These are phyloP conservation scores for Sonneratia caseolaris DNA, from an alignment of 345 rosid genomes.

Conservation along the genomic window DNA sequence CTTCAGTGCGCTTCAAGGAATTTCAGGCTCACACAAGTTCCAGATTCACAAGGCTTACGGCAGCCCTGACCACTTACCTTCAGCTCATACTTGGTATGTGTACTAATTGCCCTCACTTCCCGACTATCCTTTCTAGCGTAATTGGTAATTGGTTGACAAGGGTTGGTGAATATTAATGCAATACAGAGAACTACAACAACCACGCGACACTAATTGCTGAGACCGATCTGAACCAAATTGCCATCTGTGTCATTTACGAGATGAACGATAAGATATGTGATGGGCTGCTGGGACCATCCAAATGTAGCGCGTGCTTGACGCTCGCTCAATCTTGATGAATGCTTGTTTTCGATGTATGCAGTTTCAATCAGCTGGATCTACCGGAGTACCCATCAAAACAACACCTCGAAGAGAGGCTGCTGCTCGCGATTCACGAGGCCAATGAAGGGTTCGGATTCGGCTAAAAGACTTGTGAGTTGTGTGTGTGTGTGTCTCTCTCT, in stretches of 20 bases:
- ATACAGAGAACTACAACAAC: too few species aligned
- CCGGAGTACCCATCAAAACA: conserved; percentile 94
- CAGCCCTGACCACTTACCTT: conserved; percentile 80
- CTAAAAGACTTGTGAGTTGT: conserved; percentile 16
- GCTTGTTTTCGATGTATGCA: conserved; percentile 20
- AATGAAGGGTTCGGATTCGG: conserved; percentile 96
- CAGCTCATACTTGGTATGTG: conserved; percentile 89
- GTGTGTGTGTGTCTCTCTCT: too few species aligned
- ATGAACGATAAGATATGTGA: too few species aligned
- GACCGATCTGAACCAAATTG: too few species aligned
- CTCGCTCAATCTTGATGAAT: background rate
- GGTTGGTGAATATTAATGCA: too few species aligned
- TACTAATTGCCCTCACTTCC: too few species aligned
- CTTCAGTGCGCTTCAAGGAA: conserved; percentile 91
- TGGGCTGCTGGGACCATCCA: too few species aligned
- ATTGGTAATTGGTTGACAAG: too few species aligned
- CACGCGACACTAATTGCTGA: too few species aligned
- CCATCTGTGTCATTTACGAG: too few species aligned
- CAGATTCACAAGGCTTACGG: conserved; percentile 99
- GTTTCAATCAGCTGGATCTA: conserved; percentile 93
- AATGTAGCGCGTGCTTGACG: too few species aligned
- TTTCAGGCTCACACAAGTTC: conserved; percentile 89
- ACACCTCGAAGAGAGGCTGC: conserved; percentile 76
- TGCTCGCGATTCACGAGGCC: conserved; percentile 93
- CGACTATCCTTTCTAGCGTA: too few species aligned